Evolutionary conservation across 1,139 yeast genomes (phyloP).

Genomic region (Saccharomycopsis hybrid): DNA sequence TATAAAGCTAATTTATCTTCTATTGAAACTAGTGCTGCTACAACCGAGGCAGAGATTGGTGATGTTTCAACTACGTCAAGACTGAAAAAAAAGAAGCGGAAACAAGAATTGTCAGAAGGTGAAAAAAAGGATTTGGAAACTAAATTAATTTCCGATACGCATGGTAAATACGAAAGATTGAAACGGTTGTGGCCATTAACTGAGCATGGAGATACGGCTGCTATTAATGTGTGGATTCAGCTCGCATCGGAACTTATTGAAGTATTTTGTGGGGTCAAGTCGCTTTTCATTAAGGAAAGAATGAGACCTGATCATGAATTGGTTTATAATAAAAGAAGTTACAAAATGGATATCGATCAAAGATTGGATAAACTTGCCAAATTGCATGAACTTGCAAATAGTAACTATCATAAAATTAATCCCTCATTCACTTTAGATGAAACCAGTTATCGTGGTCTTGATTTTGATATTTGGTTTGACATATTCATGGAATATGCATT

Average conservation of each 20-base stretch:
- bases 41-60: slow-evolving; percentile 19
- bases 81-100: slow-evolving; percentile 29
- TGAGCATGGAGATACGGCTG: slow-evolving; percentile 46
- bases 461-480: slow-evolving; percentile 77
- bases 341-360: slow-evolving; percentile 62
- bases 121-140: slow-evolving; percentile 54
- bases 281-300: slow-evolving; percentile 72
- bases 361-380: slow-evolving; percentile 62
- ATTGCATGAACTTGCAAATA: slow-evolving; percentile 55
- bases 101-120: slow-evolving; percentile 38
- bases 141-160: slow-evolving; percentile 52
- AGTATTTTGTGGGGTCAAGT: slow-evolving; percentile 68
- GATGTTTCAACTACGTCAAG: slow-evolving; percentile 22
- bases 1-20: background rate
- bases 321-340: slow-evolving; percentile 57
- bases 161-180: slow-evolving; percentile 60
- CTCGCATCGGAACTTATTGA: slow-evolving; percentile 78
- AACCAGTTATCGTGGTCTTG: slow-evolving; percentile 64
- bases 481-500: slow-evolving; percentile 75
- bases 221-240: slow-evolving; percentile 76
- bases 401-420: slow-evolving; percentile 7
- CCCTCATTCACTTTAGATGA: slow-evolving; percentile 27
- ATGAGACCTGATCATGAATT: slow-evolving; percentile 42
- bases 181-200: slow-evolving; percentile 51
- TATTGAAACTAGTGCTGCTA: background rate